Conservation (phyloP, 225 moss, liverwort and hornwort genomes). For the Anthoceros angustus region DNA sequence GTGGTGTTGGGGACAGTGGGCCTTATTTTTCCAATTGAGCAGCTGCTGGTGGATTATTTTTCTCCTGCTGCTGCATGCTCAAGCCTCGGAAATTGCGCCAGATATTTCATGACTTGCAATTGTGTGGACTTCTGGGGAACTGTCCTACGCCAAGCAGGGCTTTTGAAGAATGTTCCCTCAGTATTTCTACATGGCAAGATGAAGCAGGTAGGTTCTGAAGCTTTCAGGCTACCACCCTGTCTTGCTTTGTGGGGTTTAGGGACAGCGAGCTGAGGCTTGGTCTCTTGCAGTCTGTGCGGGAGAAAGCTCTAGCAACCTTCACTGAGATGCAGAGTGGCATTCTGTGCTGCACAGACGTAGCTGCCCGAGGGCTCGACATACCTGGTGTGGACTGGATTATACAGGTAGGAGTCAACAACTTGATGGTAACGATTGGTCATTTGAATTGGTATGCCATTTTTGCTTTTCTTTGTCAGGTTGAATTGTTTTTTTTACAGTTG, state of each 20-base stretch:
- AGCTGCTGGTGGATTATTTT: background rate
- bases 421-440: no score
- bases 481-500: no score
- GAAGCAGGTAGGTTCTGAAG: slow-evolving; percentile 50
- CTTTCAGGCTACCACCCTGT: no score
- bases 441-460: no score
- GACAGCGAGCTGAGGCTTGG: no score
- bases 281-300: slow-evolving; percentile 81
- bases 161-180: slow-evolving; percentile 39
- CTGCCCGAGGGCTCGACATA: slow-evolving; percentile 94
- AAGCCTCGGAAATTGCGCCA: slow-evolving; percentile 1
- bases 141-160: slow-evolving; percentile 52
- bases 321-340: slow-evolving; percentile 51
- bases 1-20: background rate
- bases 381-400: slow-evolving; percentile 98
- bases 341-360: slow-evolving; percentile 88
- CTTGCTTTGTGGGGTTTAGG: no score
- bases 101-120: slow-evolving; percentile 97
- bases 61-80: slow-evolving; percentile 7
- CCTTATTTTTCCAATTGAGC: background rate
- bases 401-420: slow-evolving; percentile 41
- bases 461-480: no score
- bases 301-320: slow-evolving; percentile 65
- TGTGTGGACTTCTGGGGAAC: slow-evolving; percentile 96
- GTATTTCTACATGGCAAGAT: slow-evolving; percentile 89